Evolutionary conservation across 1,139 yeast genomes (phyloP), one percentile per base, ranked within the genome.

Genomic region (Schwanniomyces etchellsii): DNA sequence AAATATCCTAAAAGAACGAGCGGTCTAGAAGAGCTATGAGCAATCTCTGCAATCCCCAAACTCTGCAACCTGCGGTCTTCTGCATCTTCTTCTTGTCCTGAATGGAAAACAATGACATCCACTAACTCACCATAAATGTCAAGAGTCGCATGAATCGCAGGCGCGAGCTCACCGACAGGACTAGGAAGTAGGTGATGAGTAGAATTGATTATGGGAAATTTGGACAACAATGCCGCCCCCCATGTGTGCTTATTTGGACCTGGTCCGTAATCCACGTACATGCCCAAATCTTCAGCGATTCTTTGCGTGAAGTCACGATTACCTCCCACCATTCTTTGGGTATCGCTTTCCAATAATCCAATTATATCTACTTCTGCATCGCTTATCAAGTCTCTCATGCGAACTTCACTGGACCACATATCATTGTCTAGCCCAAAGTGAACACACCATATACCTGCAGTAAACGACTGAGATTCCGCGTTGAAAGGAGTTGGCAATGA

Each of bases 171-270:
- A 23, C 98, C 98, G 18, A 85, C 96, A 2, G 98, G 98, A 2
- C 96, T 64, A 5, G 98, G 97, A 38, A 91, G 64, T 45, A 91
- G 66, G 53, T 88, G 94, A 56, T 91, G 98, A 2, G 89, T 78
- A 2, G 96, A 86, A 49, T 81, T 74, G 37, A 91, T 47, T 40
- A 91, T 91, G 17, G 98, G 98, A 71, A 89, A 91, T 53, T 89
- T 88, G 20, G 97, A 88, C 41, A 91, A 66, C 38, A 91, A 67
- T 2, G 93, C 93, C 30, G 93, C 83, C 26, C 98, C 98, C 98
- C 98, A 91, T 0, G 98, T 91, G 57, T 91, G 97, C 56, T 89
- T 83, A 54, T 88, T 85, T 35, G 98, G 96, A 10, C 97, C 96
- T 3, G 98, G 98, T 10, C 98, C 98, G 50, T 79, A 91, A 57